phyloP scores from a whole-genome alignment of 2,329 filamentous ascomycete species.

The Ceratocystis cubensis region DNA sequence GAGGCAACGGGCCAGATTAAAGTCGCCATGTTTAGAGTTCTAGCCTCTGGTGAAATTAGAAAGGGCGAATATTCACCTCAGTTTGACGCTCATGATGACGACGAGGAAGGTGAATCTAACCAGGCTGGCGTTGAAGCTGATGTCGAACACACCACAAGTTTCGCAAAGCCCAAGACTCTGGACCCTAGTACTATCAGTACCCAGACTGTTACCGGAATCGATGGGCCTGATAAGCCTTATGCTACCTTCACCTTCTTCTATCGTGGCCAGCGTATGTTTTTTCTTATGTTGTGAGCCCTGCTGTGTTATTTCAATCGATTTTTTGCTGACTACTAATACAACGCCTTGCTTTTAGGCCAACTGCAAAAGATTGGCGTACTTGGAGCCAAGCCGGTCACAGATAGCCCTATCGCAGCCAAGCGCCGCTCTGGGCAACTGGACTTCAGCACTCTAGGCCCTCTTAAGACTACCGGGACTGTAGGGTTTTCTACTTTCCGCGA shows the following conservation, averaged over 20 bases:
- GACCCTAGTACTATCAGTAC: conserved; percentile 97
- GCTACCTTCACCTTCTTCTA: conserved; percentile 98
- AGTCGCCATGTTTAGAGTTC: conserved; percentile 86
- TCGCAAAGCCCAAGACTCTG: conserved; percentile 88
- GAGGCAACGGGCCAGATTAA: conserved; percentile 97
- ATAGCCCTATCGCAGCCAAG: conserved; percentile 52
- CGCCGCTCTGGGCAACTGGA: conserved; percentile 72
- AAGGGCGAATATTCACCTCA: conserved; percentile 96
- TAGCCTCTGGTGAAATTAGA: conserved; percentile 94
- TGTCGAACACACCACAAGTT: conserved; percentile 93
- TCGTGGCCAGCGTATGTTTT: conserved; percentile 71
- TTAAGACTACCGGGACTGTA: conserved; percentile 77
- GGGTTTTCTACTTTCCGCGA: conserved; percentile 85
- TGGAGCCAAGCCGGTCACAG: conserved; percentile 50
- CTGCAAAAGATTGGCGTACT: conserved; percentile 92
- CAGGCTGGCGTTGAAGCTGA: conserved; percentile 47
- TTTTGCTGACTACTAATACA: not conserved
- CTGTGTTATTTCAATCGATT: not conserved
- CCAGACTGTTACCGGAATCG: conserved; percentile 96
- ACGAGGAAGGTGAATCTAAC: conserved; percentile 41
- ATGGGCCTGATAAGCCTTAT: conserved; percentile 90
- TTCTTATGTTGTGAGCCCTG: not conserved
- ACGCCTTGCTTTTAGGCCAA: conserved; percentile 50
- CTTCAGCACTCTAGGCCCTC: conserved; percentile 69
- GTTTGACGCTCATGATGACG: conserved; percentile 92